phyloP scores from a whole-genome alignment of 2,329 filamentous ascomycete species.

The Fusarium anthophilum region DNA sequence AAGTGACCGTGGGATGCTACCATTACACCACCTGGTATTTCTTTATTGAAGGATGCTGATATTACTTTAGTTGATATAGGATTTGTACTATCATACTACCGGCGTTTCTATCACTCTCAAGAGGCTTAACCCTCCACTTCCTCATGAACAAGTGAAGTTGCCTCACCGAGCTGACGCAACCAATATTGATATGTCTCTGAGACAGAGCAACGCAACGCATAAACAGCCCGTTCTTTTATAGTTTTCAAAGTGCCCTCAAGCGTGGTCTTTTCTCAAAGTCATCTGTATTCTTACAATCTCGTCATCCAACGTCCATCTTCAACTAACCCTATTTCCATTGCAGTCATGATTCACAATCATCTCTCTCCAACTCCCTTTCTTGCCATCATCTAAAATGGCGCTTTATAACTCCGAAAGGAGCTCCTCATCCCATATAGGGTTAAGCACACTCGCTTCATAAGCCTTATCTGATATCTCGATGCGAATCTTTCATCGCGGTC shows the following conservation, averaged over 20 bases:
- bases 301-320: neutral
- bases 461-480: neutral
- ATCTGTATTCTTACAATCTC: neutral
- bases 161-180: fast-evolving
- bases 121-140: fast-evolving
- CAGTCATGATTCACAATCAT: fast-evolving
- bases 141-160: neutral
- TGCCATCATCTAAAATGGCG: fast-evolving
- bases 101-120: fast-evolving
- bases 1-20: neutral
- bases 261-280: fast-evolving
- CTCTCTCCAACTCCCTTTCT: neutral
- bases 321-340: neutral
- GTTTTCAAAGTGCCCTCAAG: fast-evolving
- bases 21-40: neutral
- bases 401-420: neutral
- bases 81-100: fast-evolving
- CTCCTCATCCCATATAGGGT: too few relatives aligned
- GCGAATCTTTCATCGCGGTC: fast-evolving
- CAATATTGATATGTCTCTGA: neutral
- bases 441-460: too few relatives aligned
- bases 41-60: fast-evolving
- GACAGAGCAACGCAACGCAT: fast-evolving
- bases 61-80: fast-evolving
- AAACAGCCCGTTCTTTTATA: fast-evolving